phyloP scores from a whole-genome alignment of 805 yeast species.

The Nakazawaea siamensis region DNA sequence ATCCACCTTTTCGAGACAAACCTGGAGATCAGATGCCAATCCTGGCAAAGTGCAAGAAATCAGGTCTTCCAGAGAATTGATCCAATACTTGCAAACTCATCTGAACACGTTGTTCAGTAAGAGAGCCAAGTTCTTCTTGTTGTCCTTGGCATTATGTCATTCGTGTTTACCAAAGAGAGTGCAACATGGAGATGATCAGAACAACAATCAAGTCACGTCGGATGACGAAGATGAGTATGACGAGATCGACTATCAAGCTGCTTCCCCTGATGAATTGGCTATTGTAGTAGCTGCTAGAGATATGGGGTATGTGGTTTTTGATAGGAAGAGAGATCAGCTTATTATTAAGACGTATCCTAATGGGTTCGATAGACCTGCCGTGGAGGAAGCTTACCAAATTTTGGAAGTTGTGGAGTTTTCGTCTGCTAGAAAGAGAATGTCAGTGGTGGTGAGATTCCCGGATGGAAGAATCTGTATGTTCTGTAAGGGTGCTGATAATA shows the following conservation, averaged over 20 bases:
- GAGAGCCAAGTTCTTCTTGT: constrained; percentile 69
- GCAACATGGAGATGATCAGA: constrained; percentile 9
- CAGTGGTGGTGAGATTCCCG: constrained; percentile 73
- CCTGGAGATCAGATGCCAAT: constrained; percentile 31
- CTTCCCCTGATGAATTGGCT: constrained; percentile 96
- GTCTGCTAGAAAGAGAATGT: constrained; percentile 89
- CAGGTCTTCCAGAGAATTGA: constrained; percentile 56
- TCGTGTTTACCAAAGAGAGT: constrained; percentile 71
- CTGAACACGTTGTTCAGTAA: constrained; percentile 67
- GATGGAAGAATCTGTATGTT: constrained; percentile 66
- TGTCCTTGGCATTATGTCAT: constrained; percentile 83
- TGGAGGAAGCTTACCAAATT: constrained; percentile 61
- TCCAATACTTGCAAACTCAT: constrained; percentile 59
- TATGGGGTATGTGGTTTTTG: constrained; percentile 80
- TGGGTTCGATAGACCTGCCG: constrained; percentile 63
- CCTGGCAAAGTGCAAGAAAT: constrained; percentile 33
- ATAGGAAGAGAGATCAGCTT: constrained; percentile 51
- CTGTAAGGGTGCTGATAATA: constrained; percentile 95
- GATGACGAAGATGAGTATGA: constrained; percentile 27
- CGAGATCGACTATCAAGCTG: constrained; percentile 74
- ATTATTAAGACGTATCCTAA: constrained; percentile 73
- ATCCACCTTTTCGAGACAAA: constrained; percentile 18
- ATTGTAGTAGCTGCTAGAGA: constrained; percentile 92
- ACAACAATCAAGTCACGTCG: neutral
- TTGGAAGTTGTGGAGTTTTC: constrained; percentile 81